Percentiles rank a stretch among this genome's conserved stretches.
These are phyloP conservation scores for Candida taoyuanica DNA, from an alignment of 805 yeast genomes.

Conservation along the genomic window DNA sequence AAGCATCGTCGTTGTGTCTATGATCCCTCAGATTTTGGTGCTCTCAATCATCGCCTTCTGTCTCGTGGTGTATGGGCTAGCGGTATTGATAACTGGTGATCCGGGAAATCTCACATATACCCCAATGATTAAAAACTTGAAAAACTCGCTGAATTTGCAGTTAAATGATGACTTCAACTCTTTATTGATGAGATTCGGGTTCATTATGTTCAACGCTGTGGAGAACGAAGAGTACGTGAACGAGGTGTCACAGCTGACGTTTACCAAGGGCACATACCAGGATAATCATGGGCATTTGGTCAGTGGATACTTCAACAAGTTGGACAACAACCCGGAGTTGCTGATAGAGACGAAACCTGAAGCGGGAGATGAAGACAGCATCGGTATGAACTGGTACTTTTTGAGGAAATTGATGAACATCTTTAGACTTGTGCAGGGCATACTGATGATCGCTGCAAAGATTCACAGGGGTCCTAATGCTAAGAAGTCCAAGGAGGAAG, in stretches of 20 bases:
- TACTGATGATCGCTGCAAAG: constrained; percentile 8
- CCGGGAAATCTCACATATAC: constrained; percentile 29
- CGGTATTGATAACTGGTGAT: constrained; percentile 53
- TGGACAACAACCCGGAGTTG: constrained; percentile 24
- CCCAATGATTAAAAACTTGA: constrained; percentile 34
- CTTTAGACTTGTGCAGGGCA: constrained; percentile 9
- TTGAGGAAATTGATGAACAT: constrained; percentile 12
- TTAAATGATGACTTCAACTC: constrained; percentile 63
- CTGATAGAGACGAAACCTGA: not conserved
- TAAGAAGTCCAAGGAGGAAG: not conserved
- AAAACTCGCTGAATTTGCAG: constrained; percentile 34
- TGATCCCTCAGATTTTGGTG: constrained; percentile 62
- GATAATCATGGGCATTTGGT: constrained; percentile 30
- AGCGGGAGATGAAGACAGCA: constrained; percentile 1
- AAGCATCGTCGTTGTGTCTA: constrained; percentile 49
- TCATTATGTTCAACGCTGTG: constrained; percentile 61
- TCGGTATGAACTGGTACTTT: constrained; percentile 11
- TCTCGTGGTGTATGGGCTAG: constrained; percentile 47
- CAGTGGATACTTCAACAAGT: constrained; percentile 22
- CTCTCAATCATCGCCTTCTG: constrained; percentile 48
- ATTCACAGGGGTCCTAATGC: constrained; percentile 1
- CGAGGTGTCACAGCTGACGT: constrained; percentile 45
- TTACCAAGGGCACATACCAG: constrained; percentile 54
- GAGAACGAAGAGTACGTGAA: constrained; percentile 61
- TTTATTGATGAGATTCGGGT: constrained; percentile 53